Base-by-base conservation (phyloP, 139 green algal genomes). In the Chlorokybus atmophyticus region DNA sequence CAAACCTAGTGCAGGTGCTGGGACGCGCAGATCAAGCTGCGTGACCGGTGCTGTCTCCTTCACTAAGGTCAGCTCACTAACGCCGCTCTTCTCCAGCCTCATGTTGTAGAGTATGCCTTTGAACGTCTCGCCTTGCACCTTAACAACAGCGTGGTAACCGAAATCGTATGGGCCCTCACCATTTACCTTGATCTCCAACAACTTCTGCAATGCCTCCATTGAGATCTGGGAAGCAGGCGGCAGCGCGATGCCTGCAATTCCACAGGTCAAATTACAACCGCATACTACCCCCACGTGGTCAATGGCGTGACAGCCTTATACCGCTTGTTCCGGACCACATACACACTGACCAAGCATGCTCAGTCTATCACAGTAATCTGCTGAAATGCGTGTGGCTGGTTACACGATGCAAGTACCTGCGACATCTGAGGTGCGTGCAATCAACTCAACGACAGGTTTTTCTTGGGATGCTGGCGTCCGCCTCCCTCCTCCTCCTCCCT, bases 21-120 rank as follows among this genome's bases (percentile, higher is more conserved):
- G n/a, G n/a, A n/a, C n/a, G n/a, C n/a, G n/a, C n/a, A n/a, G n/a
- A n/a, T n/a, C n/a, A n/a, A n/a, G n/a, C n/a, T n/a, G n/a, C n/a
- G n/a, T n/a, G n/a, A n/a, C n/a, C n/a, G n/a, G n/a, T n/a, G n/a
- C n/a, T n/a, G n/a, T n/a, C n/a, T n/a, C n/a, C n/a, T n/a, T n/a
- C n/a, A n/a, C n/a, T n/a, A n/a, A n/a, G n/a, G n/a, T n/a, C n/a
- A n/a, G n/a, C n/a, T n/a, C n/a, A n/a, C n/a, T n/a, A n/a, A n/a
- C n/a, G n/a, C n/a, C n/a, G n/a, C n/a, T n/a, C n/a, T n/a, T 55
- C 23, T 64, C 57, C 5, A 64, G 49, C 8, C 57, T 42, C 5
- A 42, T 32, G 27, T 61, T 64, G 52, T 64, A 64, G 14, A 64
- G 57, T 14, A 64, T 42, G 3, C 57, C 57, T 19, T 64, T 64